A percentile compares a stretch with the other conserved stretches of the same genome.
phyloP scores from a whole-genome alignment of 495 filamentous ascomycete genomes.

The Penicillium canescens region DNA sequence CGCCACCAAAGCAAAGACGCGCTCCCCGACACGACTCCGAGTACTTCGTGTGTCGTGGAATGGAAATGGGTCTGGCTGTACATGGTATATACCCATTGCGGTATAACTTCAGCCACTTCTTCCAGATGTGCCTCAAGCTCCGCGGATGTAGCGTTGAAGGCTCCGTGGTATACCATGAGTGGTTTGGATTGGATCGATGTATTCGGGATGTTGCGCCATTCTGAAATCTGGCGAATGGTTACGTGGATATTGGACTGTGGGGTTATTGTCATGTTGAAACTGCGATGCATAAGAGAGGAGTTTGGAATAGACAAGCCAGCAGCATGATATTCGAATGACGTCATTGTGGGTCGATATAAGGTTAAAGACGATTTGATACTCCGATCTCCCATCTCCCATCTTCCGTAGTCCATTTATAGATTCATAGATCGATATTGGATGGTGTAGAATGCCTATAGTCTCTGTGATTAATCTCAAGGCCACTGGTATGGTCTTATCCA shows the following conservation, averaged over 20 bases:
- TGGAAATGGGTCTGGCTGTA: constrained; percentile 66
- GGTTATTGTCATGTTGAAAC: constrained; percentile 33
- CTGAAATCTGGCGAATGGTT: constrained; percentile 58
- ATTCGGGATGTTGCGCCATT: constrained; percentile 60
- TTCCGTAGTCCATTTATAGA: too few relatives aligned
- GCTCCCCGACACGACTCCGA: constrained; percentile 57
- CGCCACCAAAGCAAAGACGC: constrained; percentile 68
- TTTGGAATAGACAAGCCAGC: background rate
- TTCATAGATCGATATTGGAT: too few relatives aligned
- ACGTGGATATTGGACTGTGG: constrained; percentile 51
- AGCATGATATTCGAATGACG: background rate
- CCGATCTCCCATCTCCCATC: too few relatives aligned
- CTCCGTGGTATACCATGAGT: constrained; percentile 60
- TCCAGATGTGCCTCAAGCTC: constrained; percentile 55
- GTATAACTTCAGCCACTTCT: constrained; percentile 51
- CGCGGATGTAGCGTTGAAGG: constrained; percentile 48
- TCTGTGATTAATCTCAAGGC: too few relatives aligned
- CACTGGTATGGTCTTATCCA: too few relatives aligned
- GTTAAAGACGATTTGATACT: too few relatives aligned
- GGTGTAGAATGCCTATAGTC: too few relatives aligned
- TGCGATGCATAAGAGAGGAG: constrained; percentile 3
- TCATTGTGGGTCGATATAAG: too few relatives aligned
- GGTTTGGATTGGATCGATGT: constrained; percentile 64
- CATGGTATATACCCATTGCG: constrained; percentile 71
- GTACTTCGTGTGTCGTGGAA: constrained; percentile 64